Base-by-base conservation (phyloP, 176 grass and related monocot genomes). In the Cocos nucifera region DNA sequence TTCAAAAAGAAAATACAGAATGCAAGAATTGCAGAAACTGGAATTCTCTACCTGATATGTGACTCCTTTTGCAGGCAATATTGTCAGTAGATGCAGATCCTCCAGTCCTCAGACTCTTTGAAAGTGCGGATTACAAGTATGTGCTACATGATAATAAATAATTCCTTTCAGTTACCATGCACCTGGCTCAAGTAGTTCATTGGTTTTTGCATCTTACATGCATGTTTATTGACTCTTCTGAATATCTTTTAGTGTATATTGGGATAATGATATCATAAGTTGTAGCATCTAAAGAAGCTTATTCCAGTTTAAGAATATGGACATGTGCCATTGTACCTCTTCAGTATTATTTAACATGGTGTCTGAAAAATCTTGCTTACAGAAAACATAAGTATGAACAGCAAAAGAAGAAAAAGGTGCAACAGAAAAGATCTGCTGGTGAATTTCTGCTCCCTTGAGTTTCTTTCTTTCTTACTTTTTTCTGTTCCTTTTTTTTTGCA, bases 341-440 rank as follows among this genome's bases (percentile, higher is more conserved):
- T 44, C 2, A 12, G 10, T 44, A 44, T 9, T 10, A 44, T 44
- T 44, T 44, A 44, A 44, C 35, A 44, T 44, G 8, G 35, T 9
- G 32, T 25, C 53, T 22, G 25, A 63, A 32, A 39, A 44, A 63
- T 73, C 10, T 70, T 74, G 57, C 67, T 54, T 71, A 75, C 79
- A 97, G 93, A 80, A 97, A 97, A 83, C 81, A 88, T 66, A 88
- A 70, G 48, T 97, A 85, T 54, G 87, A 97, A 78, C 87, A 80
- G 30, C 84, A 88, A 73, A 97, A 97, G 88, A 97, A 97, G 81
- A 83, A 97, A 72, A 77, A 69, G 54, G 74, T 75, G 56, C 87
- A 97, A 78, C 87, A 91, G 67, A 97, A 87, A 87, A 90, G 84
- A 88, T 86, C 87, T 19, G 78, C 85, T 61, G 88, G 83, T 86